These are phyloP conservation scores for Thyridium curvatum DNA, from an alignment of 2,329 filamentous ascomycete species.

Conservation along the genomic window DNA sequence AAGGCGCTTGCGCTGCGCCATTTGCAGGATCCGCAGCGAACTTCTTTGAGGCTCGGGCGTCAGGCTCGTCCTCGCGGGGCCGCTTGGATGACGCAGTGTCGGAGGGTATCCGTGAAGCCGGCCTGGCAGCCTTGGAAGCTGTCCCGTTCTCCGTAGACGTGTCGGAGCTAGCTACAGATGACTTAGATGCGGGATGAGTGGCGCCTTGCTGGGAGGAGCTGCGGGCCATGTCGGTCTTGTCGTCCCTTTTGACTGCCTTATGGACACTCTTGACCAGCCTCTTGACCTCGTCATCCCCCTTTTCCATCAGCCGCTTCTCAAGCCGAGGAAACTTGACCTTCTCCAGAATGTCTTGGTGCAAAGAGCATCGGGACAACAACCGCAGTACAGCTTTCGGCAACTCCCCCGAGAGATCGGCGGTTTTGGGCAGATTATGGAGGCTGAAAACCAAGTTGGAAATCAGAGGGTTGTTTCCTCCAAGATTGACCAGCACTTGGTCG, in stretches of 20 bases:
- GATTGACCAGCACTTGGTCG: conserved; percentile 47
- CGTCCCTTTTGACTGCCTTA: conserved; percentile 41
- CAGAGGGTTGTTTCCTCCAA: conserved; percentile 51
- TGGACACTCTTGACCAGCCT: conserved; percentile 42
- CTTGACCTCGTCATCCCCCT: conserved; percentile 59
- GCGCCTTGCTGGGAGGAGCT: too few relatives aligned
- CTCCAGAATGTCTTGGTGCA: conserved; percentile 51
- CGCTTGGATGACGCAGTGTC: conserved; percentile 23
- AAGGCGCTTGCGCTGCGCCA: conserved; percentile 10
- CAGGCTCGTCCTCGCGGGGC: conserved; percentile 30
- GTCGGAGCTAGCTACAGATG: not conserved
- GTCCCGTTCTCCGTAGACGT: conserved; percentile 15
- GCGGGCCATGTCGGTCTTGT: conserved; percentile 10
- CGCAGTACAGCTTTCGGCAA: conserved; percentile 50
- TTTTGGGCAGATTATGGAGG: conserved; percentile 47
- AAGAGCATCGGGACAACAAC: conserved; percentile 56
- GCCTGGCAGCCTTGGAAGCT: conserved; percentile 10
- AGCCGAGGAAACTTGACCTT: conserved; percentile 62
- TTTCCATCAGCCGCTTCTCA: conserved; percentile 55
- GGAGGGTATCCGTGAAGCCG: conserved; percentile 11
- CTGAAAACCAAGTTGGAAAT: conserved; percentile 47
- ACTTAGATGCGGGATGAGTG: too few relatives aligned
- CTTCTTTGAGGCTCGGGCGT: conserved; percentile 30
- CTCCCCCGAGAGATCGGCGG: conserved; percentile 44
- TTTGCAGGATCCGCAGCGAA: conserved; percentile 22